These are phyloP conservation scores for Metarhizium humberi DNA, from an alignment of 2,329 filamentous ascomycete genomes.

Conservation along the genomic window DNA sequence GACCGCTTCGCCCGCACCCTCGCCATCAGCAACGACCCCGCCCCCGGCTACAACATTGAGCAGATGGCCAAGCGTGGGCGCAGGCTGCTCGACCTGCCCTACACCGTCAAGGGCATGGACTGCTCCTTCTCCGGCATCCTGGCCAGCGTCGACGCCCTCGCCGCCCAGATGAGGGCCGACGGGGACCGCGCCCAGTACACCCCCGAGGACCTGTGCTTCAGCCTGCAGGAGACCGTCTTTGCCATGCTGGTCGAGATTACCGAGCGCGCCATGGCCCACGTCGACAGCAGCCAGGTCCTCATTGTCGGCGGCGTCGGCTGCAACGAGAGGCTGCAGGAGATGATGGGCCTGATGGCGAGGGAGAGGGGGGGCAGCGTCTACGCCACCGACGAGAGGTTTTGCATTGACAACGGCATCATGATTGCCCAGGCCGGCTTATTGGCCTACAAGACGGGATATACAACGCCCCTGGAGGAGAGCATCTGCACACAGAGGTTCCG, in stretches of 20 bases:
- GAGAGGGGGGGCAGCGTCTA: constrained; percentile 86
- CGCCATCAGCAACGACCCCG: constrained; percentile 87
- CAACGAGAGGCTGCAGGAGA: constrained; percentile 88
- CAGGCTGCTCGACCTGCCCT: constrained; percentile 76
- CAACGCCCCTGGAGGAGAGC: constrained; percentile 67
- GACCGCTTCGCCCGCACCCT: constrained; percentile 92
- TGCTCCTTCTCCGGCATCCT: constrained; percentile 92
- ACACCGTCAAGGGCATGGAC: constrained; percentile 98
- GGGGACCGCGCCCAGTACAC: constrained; percentile 57
- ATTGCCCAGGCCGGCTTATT: constrained; percentile 92
- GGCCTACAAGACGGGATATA: constrained; percentile 73
- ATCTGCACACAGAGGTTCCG: constrained; percentile 78
- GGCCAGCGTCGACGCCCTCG: constrained; percentile 71
- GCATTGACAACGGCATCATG: constrained; percentile 99
- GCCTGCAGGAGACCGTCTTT: constrained; percentile 87
- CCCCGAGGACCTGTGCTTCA: constrained; percentile 82
- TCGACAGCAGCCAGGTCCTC: constrained; percentile 80
- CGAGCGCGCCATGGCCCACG: constrained; percentile 96
- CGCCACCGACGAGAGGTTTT: constrained; percentile 94
- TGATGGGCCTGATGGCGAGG: constrained; percentile 94
- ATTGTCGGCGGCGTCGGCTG: constrained; percentile 95
- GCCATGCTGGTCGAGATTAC: constrained; percentile 99
- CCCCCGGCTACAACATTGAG: constrained; percentile 96
- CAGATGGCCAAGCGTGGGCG: constrained; percentile 72
- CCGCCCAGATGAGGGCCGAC: constrained; percentile 49